Evolutionary conservation across 2,329 filamentous ascomycete species (phyloP).

Genomic region (Fusarium sp.): DNA sequence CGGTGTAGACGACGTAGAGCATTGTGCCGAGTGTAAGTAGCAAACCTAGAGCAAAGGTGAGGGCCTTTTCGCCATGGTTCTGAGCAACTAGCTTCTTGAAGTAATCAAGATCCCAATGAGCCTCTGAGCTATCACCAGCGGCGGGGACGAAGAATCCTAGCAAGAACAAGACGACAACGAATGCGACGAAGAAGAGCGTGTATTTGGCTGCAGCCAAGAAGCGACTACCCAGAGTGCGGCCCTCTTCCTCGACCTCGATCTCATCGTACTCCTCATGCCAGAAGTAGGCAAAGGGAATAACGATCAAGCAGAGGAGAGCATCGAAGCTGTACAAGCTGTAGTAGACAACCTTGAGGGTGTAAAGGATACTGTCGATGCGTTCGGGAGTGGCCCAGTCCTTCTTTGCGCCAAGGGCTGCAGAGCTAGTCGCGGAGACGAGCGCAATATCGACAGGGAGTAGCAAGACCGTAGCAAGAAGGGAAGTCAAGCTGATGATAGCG

Average conservation of each 20-base stretch:
- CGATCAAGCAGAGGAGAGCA: slow-evolving; percentile 85
- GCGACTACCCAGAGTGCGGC: slow-evolving; percentile 76
- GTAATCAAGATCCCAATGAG: slow-evolving; percentile 86
- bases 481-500: slow-evolving; percentile 87
- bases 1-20: slow-evolving; percentile 90
- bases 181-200: slow-evolving; percentile 83
- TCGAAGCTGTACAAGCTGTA: slow-evolving; percentile 94
- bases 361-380: slow-evolving; percentile 80
- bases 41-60: slow-evolving; percentile 91
- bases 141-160: slow-evolving; percentile 95
- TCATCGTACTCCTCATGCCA: slow-evolving; percentile 98
- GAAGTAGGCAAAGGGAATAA: slow-evolving; percentile 97
- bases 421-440: slow-evolving; percentile 88
- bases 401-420: slow-evolving; percentile 80
- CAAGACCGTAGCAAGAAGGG: slow-evolving; percentile 90
- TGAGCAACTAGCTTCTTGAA: slow-evolving; percentile 83
- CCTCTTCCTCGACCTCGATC: slow-evolving; percentile 86
- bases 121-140: slow-evolving; percentile 73
- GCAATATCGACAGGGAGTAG: slow-evolving; percentile 96
- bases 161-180: slow-evolving; percentile 86
- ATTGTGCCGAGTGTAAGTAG: slow-evolving; percentile 88
- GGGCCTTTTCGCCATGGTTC: slow-evolving; percentile 90
- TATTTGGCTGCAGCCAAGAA: slow-evolving; percentile 92
- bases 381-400: slow-evolving; percentile 95
- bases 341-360: slow-evolving; percentile 88